Evolutionary conservation across 2,329 filamentous ascomycete genomes (phyloP).

Genomic region (Ascochyta rabiei): DNA sequence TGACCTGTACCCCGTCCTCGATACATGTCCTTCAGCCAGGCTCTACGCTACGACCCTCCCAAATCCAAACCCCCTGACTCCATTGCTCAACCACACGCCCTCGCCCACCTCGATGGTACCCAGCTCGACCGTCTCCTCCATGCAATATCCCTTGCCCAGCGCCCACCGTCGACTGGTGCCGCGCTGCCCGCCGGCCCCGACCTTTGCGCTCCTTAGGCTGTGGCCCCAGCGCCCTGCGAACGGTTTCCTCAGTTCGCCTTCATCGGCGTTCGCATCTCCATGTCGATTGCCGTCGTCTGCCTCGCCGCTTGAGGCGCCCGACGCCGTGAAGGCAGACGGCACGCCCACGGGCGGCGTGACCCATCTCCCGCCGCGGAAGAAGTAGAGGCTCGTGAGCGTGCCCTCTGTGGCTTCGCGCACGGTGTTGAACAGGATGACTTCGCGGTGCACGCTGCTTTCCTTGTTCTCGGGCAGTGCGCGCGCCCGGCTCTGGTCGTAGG

Average conservation of each 20-base stretch:
- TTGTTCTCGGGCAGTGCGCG: conserved; percentile 60
- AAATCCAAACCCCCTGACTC: conserved; percentile 73
- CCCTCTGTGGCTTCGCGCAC: conserved; percentile 80
- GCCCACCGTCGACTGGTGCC: conserved; percentile 86
- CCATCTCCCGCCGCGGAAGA: conserved; percentile 76
- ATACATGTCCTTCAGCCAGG: no score
- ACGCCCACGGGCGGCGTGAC: conserved; percentile 70
- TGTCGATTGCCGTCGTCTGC: not conserved
- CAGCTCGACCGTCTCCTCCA: conserved; percentile 67
- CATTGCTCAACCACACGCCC: conserved; percentile 87
- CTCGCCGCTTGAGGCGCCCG: not conserved
- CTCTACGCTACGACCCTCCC: conserved; percentile 38
- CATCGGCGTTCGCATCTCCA: conserved; percentile 24
- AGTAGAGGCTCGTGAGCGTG: conserved; percentile 80
- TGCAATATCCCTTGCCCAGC: conserved; percentile 70
- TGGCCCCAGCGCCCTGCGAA: conserved; percentile 49
- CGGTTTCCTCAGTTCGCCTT: conserved; percentile 43
- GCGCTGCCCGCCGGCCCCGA: conserved; percentile 79
- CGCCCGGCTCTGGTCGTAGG: conserved; percentile 73
- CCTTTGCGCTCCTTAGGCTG: conserved; percentile 43
- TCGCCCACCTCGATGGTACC: conserved; percentile 72
- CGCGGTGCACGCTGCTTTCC: conserved; percentile 51
- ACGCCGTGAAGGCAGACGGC: conserved; percentile 31
- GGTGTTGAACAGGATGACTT: conserved; percentile 76
- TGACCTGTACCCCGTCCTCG: not conserved